Evolutionary conservation across 768 basidiomycete species (phyloP).

Genomic region (Lactarius hengduanensis): DNA sequence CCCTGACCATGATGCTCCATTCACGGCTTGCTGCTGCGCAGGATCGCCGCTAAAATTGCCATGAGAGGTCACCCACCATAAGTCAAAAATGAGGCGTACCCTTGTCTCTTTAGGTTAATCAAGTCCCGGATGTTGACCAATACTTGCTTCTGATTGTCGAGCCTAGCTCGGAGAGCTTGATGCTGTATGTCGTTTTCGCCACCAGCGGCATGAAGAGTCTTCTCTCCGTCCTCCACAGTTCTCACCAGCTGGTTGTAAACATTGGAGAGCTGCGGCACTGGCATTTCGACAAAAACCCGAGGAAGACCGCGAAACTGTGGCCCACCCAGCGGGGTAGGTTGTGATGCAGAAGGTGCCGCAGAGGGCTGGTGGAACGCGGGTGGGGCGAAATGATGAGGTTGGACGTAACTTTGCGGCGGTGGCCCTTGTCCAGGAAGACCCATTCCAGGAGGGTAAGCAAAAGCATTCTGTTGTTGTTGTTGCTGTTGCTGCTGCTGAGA

Average conservation of each 20-base stretch:
- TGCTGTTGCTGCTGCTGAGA: not conserved
- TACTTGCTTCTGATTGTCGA: conserved; percentile 8
- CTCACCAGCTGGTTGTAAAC: not conserved
- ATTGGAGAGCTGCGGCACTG: not conserved
- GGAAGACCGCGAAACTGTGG: not conserved
- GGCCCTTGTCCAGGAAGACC: conserved; percentile 17
- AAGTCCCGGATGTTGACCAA: conserved; percentile 1
- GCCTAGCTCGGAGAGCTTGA: not conserved
- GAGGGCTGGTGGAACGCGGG: conserved; percentile 5
- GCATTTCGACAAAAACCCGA: not conserved
- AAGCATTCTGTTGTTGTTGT: too few relatives aligned
- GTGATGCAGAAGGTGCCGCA: conserved; percentile 8
- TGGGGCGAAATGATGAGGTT: conserved; percentile 4
- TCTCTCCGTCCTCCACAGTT: conserved; percentile 8
- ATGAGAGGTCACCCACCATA: not conserved
- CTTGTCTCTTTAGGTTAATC: conserved; percentile 4
- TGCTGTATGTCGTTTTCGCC: conserved; percentile 9
- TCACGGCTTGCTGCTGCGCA: conserved; percentile 9
- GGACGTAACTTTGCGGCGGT: conserved; percentile 5
- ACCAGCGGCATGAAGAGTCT: not conserved
- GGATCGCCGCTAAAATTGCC: conserved; percentile 3
- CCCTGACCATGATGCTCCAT: conserved; percentile 3
- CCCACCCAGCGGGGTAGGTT: conserved; percentile 1
- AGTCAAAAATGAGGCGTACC: not conserved
- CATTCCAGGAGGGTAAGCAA: conserved; percentile 9